Evolutionary conservation across 1,139 yeast species (phyloP).

Genomic region (Candida anutae): DNA sequence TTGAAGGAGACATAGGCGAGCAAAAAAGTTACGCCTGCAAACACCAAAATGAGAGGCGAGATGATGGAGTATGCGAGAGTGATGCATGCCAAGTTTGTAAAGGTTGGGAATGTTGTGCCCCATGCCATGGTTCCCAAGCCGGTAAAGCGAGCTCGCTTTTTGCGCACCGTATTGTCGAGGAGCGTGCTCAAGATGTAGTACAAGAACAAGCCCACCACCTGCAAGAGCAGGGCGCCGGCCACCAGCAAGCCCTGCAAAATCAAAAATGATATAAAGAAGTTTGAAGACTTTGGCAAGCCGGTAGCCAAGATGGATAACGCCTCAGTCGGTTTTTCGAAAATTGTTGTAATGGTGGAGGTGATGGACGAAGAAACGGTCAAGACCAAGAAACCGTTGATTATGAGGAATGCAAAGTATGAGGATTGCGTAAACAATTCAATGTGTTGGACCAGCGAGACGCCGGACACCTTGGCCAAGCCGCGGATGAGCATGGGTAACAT

Average conservation of each 20-base stretch:
- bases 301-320: conserved; percentile 66
- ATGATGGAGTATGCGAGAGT: conserved; percentile 73
- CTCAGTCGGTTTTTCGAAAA: conserved; percentile 53
- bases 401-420: conserved; percentile 65
- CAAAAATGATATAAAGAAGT: conserved; percentile 69
- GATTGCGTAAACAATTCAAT: conserved; percentile 70
- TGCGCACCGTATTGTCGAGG: conserved; percentile 78
- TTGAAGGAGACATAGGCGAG: conserved; percentile 71
- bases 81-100: conserved; percentile 77
- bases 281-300: conserved; percentile 83
- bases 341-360: conserved; percentile 61
- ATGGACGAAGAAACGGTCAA: conserved; percentile 69
- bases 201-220: conserved; percentile 63
- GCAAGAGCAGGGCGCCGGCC: conserved; percentile 74
- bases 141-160: conserved; percentile 71
- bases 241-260: conserved; percentile 78
- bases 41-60: conserved; percentile 65
- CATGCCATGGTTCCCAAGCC: conserved; percentile 59
- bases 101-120: conserved; percentile 87
- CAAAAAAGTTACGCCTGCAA: conserved; percentile 61
- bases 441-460: conserved; percentile 55
- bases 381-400: conserved; percentile 63
- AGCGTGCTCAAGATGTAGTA: conserved; percentile 62
- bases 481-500: conserved; percentile 67
- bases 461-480: conserved; percentile 57